These are phyloP conservation scores for Kazachstania psychrophila DNA, from an alignment of 805 yeast species.

Conservation along the genomic window DNA sequence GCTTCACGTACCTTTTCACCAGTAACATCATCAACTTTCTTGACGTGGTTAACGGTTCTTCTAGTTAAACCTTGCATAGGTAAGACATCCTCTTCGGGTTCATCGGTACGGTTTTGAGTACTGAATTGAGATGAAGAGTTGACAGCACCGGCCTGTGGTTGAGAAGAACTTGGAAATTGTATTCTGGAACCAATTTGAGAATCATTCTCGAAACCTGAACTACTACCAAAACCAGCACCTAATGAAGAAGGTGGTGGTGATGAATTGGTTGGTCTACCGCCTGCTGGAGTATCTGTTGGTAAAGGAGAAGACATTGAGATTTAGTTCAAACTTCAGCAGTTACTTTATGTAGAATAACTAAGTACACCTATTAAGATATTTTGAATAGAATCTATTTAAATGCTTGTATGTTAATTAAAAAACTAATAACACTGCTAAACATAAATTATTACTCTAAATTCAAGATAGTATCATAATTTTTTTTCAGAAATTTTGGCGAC, in stretches of 20 bases:
- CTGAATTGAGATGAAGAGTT: conserved; percentile 15
- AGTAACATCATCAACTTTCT: conserved; percentile 81
- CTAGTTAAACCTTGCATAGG: conserved; percentile 34
- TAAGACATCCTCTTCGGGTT: conserved; percentile 9
- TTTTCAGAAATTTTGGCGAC: not conserved
- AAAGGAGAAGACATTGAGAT: conserved; percentile 19
- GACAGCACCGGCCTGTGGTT: conserved; percentile 11
- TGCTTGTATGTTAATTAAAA: no score
- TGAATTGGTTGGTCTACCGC: conserved; percentile 17
- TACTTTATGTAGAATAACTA: no score
- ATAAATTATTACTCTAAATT: not conserved
- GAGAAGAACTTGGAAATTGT: conserved; percentile 27
- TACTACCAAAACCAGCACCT: conserved; percentile 25
- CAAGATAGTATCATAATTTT: not conserved
- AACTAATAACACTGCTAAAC: no score
- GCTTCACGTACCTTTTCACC: conserved; percentile 91
- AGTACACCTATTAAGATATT: no score
- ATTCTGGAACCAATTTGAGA: conserved; percentile 20
- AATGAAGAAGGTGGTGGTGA: conserved; percentile 27
- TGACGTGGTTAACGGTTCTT: conserved; percentile 58
- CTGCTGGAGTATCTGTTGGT: conserved; percentile 13
- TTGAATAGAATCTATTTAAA: no score
- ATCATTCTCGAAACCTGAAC: conserved; percentile 22
- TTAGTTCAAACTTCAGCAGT: not conserved
- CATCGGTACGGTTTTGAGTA: conserved; percentile 14